A percentile compares a stretch with the other conserved stretches of the same genome.
These are phyloP conservation scores for Rosa persica DNA, from an alignment of 306 rosid genomes.

Conservation along the genomic window DNA sequence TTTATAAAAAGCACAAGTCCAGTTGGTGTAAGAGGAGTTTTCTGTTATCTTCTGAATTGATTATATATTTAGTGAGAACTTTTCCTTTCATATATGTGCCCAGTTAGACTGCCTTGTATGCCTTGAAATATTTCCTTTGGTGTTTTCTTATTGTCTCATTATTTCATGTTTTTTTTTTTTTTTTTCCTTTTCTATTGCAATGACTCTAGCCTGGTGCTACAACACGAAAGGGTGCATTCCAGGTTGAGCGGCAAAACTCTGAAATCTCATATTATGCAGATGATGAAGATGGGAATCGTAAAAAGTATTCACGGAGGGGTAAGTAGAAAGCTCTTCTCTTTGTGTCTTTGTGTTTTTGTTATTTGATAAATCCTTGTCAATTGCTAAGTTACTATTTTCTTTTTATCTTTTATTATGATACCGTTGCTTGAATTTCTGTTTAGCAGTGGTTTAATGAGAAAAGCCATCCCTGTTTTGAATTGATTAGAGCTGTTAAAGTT, in stretches of 20 bases:
- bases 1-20: conserved; percentile 71
- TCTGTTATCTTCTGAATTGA: conserved; percentile 14
- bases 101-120: conserved; percentile 9
- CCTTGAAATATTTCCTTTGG: conserved; percentile 12
- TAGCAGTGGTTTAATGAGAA: not conserved
- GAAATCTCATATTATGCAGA: conserved; percentile 92
- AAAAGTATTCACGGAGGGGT: conserved; percentile 88
- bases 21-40: conserved; percentile 61
- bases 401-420: not conserved
- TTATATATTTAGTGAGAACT: conserved; percentile 14
- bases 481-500: not conserved
- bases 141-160: conserved; percentile 19
- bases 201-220: conserved; percentile 89
- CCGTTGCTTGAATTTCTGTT: not conserved
- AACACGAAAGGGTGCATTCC: conserved; percentile 75
- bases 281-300: conserved; percentile 84
- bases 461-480: not conserved
- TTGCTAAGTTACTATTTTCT: not conserved
- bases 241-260: conserved; percentile 76
- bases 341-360: not conserved
- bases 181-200: conserved; percentile 20
- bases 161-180: conserved; percentile 20
- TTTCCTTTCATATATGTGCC: conserved; percentile 26
- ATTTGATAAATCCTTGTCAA: not conserved
- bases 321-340: conserved; percentile 22